Percentiles rank a stretch among this genome's conserved stretches.
These are phyloP conservation scores for Cicer arietinum DNA, from an alignment of 306 rosid genomes.

Conservation along the genomic window DNA sequence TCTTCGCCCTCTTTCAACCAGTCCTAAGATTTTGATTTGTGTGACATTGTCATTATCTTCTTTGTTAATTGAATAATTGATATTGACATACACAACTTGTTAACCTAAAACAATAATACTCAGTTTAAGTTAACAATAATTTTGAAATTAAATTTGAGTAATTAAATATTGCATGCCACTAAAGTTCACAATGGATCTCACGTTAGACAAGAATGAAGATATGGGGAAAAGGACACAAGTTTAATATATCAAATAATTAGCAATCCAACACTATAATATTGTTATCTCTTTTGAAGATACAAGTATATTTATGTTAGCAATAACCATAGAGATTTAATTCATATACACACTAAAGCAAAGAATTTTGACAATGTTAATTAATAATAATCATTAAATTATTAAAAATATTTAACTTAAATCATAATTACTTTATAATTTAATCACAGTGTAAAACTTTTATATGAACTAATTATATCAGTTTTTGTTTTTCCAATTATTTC, in stretches of 20 bases:
- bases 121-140: slow-evolving; percentile 15
- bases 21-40: slow-evolving; percentile 12
- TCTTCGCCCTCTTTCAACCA: slow-evolving; percentile 33
- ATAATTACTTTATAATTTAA: too few relatives aligned
- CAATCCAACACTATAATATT: slow-evolving; percentile 27
- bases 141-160: not conserved
- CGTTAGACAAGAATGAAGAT: slow-evolving; percentile 47
- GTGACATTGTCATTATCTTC: slow-evolving; percentile 34
- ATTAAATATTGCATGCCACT: slow-evolving; percentile 37
- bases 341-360: too few relatives aligned
- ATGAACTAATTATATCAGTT: too few relatives aligned
- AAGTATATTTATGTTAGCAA: slow-evolving; percentile 19
- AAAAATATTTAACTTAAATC: too few relatives aligned
- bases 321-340: not conserved
- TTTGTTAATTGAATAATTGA: slow-evolving; percentile 29
- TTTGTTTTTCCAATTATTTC: too few relatives aligned
- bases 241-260: slow-evolving; percentile 43
- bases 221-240: slow-evolving; percentile 52
- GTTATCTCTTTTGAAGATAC: slow-evolving; percentile 45
- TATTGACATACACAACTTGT: slow-evolving; percentile 34
- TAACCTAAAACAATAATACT: slow-evolving; percentile 32
- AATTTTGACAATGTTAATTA: too few relatives aligned
- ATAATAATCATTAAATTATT: too few relatives aligned
- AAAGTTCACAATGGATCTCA: slow-evolving; percentile 46
- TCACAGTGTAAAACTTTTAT: too few relatives aligned